phyloP scores from a whole-genome alignment of 495 filamentous ascomycete species.

The Sphaerosporella brunnea region DNA sequence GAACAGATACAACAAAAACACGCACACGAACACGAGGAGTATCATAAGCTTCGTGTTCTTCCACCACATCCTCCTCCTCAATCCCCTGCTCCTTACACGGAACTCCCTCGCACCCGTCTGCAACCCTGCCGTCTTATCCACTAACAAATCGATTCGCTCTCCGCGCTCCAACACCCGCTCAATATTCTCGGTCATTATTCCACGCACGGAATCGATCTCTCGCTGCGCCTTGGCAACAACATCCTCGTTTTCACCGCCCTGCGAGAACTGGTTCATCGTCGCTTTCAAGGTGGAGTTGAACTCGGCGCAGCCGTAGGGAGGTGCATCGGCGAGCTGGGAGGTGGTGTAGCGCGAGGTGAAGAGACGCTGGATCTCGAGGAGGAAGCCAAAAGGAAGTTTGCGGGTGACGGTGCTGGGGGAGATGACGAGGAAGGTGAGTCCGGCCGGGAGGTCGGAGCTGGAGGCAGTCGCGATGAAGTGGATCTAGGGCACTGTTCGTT shows the following conservation, averaged over 20 bases:
- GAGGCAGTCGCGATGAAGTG: slow-evolving; percentile 87
- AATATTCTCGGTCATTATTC: slow-evolving; percentile 98
- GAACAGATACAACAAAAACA: slow-evolving; percentile 49
- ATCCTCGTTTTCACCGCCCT: slow-evolving; percentile 51
- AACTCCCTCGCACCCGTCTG: slow-evolving; percentile 29
- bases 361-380: slow-evolving; percentile 75
- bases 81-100: slow-evolving; percentile 34
- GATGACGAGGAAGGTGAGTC: slow-evolving; percentile 73
- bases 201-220: slow-evolving; percentile 83
- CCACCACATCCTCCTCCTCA: slow-evolving; percentile 97
- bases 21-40: slow-evolving; percentile 58
- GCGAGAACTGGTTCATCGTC: slow-evolving; percentile 57
- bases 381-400: slow-evolving; percentile 80
- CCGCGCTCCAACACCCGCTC: slow-evolving; percentile 87
- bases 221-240: slow-evolving; percentile 63
- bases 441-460: slow-evolving; percentile 45
- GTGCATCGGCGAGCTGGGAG: slow-evolving; percentile 58
- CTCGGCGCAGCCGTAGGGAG: slow-evolving; percentile 72
- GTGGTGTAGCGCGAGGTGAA: slow-evolving; percentile 62
- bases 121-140: slow-evolving; percentile 86
- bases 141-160: slow-evolving; percentile 83
- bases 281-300: slow-evolving; percentile 65
- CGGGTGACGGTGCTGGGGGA: slow-evolving; percentile 59
- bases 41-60: slow-evolving; percentile 91
- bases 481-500: slow-evolving; percentile 30